Evolutionary conservation across 371 early-diverging fungal genomes (phyloP), one percentile per base, ranked within the genome.

Genomic region (Mucor sp.): DNA sequence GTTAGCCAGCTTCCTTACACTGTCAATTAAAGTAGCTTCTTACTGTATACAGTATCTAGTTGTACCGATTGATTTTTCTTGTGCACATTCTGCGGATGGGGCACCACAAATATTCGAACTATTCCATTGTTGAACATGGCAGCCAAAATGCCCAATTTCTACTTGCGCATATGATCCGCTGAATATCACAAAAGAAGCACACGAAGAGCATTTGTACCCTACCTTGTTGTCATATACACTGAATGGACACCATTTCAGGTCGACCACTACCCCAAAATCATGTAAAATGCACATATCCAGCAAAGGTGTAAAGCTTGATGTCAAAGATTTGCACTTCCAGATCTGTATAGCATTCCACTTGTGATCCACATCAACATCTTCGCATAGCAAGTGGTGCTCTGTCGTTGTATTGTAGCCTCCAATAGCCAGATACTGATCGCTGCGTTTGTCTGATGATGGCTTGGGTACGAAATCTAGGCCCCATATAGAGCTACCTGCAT

Each of bases 401-500:
- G 67, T 60, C 21, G 74, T 79, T 14, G 80, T 66, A 7, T 69
- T 67, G 62, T 89, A 90, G 0, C 90, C 90, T 6, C 80, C 87
- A 19, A 89, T 62, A 0, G 90, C 89, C n/a, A 91, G 58, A 43
- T 87, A 91, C 56, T 89, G 89, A 55, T 55, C 68, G 44, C 70
- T 56, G 9, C 56, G 65, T 21, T 79, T 75, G 7, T 47, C 56
- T 0, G 61, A 57, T 23, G 79, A 70, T n/a, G 39, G 27, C 35
- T 82, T 82, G 4, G 87, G 86, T 17, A 78, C 81, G 79, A 89
- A 90, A 23, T 86, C 88, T 23, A 91, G 58, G 9, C 84, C 89
- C 87, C 89, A 89, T n/a, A 90, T 77, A 23, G 89, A 82, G 6
- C 81, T 78, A 5, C 90, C 92, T n/a, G 77, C 67, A 44, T 89